Evolutionary conservation across 1,139 yeast genomes (phyloP), one percentile per base, ranked within the genome.

Genomic region (Meyerozyma smithsonii): DNA sequence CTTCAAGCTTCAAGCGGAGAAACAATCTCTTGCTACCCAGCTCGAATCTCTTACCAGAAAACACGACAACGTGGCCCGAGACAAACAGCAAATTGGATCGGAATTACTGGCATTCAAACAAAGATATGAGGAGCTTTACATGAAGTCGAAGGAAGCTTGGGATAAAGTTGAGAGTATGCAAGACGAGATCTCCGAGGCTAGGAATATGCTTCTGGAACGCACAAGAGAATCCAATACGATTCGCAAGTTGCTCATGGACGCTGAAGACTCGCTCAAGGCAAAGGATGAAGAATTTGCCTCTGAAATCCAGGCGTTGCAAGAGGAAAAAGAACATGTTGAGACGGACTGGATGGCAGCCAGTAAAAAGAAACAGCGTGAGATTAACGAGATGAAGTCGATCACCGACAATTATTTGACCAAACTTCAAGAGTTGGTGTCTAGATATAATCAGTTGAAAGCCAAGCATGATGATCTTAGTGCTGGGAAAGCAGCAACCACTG

Each of bases 171-270:
- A 86, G 43, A 74, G 79, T 3, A 60, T 90, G 37, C 90, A 86
- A 49, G 96, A 88, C 43, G 96, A 90, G 52, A 61, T 90, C 12
- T 67, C 76, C 8, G 97, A 90, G 43, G 69, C 86, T 4, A 76
- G 88, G 45, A 74, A 77, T 35, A 70, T 81, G 58, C 62, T 90
- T 7, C 92, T 83, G 52, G 96, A 89, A 49, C 76, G 95, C 46
- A 79, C 84, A 0, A 70, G 90, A 37, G 97, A 92, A 60, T 72
- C 89, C 0, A 69, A 81, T 4, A 80, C 88, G 0, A 75, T 88
- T 62, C 74, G 95, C 47, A 68, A 87, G 45, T 60, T 88, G 30
- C 56, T 88, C 19, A 59, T 78, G 36, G 96, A 87, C 36, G 72
- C 78, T 4, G 92, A 88, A 49, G 81, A 78, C 36, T 72, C 69